Evolutionary conservation across 2,329 filamentous ascomycete species (phyloP).

Genomic region (Penicillium sp.): DNA sequence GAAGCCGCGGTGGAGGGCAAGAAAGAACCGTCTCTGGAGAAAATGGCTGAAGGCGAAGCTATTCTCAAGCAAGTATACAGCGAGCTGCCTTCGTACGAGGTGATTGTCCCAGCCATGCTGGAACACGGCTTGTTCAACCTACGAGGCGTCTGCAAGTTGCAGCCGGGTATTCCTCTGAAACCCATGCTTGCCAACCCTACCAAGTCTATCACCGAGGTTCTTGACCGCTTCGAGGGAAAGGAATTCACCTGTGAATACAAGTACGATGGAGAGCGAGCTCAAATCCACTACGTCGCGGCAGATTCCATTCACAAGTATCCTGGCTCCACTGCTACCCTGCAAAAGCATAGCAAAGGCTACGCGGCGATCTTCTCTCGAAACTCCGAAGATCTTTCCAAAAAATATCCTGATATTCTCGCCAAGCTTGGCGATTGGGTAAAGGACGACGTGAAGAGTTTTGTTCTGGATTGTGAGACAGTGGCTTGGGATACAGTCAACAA

Average conservation of each 20-base stretch:
- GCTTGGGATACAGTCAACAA: slow-evolving; percentile 94
- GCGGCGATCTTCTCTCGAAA: slow-evolving; percentile 95
- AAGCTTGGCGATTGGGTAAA: slow-evolving; percentile 90
- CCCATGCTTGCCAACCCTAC: slow-evolving; percentile 98
- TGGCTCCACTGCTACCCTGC: slow-evolving; percentile 57
- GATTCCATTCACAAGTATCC: slow-evolving; percentile 66
- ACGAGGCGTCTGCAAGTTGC: slow-evolving; percentile 78
- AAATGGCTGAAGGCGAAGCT: slow-evolving; percentile 76
- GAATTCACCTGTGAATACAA: slow-evolving; percentile 99
- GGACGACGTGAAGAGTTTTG: slow-evolving; percentile 83
- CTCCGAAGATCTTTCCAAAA: slow-evolving; percentile 93
- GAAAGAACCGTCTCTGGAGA: slow-evolving; percentile 65
- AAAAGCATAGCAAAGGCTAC: slow-evolving; percentile 64
- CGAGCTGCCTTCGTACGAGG: slow-evolving; percentile 89
- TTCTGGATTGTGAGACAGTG: slow-evolving; percentile 97
- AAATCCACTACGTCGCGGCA: slow-evolving; percentile 93
- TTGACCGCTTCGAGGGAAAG: slow-evolving; percentile 92
- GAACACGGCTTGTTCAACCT: slow-evolving; percentile 80
- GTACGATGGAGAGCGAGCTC: slow-evolving; percentile 96
- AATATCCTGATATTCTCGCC: slow-evolving; percentile 90
- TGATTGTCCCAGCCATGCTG: slow-evolving; percentile 85
- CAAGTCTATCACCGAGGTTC: slow-evolving; percentile 94
- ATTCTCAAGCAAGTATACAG: slow-evolving; percentile 89
- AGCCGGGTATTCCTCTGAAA: slow-evolving; percentile 89
- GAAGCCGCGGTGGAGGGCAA: slow-evolving; percentile 66